Evolutionary conservation across 345 rosid species (phyloP), one percentile per base, ranked within the genome.

Genomic region (Garcia nutans): DNA sequence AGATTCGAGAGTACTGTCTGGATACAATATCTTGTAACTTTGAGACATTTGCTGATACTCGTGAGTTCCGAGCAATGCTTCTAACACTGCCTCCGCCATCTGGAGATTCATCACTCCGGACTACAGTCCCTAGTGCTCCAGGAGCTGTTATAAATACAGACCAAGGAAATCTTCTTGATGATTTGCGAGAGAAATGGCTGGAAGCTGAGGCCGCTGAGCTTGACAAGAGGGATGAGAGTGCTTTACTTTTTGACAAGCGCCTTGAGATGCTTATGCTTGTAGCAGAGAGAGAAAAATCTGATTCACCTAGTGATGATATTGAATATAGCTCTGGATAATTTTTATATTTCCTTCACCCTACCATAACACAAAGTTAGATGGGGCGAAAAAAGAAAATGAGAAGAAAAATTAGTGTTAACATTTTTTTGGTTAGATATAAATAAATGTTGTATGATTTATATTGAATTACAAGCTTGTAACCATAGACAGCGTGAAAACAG

Each of bases 201-300:
- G 98, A 93, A 88, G 97, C 92, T 26, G 97, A 96, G 79, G 99
- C 89, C 64, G 95, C 91, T 54, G 98, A 93, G 87, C 97, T 92
- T 73, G 98, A 93, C 84, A 70, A 92, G 93, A 92, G 99, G 88
- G 99, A 96, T 19, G 98, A 92, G 81, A 96, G 98, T 70, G 96
- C 98, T 26, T 78, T 92, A 68, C 78, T 88, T 56, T 96, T 96
- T 68, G 99, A 96, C 79, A 92, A 84, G 82, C 98, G 92, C 76
- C 91, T 96, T 19, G 89, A 89, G 84, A 87, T 92, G 86, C 97
- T 93, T 33, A 87, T 90, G 91, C 82, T 88, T 68, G 90, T 90
- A 52, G 99, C 97, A 0, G 89, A 88, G 72, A 86, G 59, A 55
- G 98, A 93, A 86, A 89, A 81, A 70, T 74, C 87, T 2, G 83